Evolutionary conservation across 495 filamentous ascomycete genomes (phyloP).

Genomic region (Aspergillus haitiensis): DNA sequence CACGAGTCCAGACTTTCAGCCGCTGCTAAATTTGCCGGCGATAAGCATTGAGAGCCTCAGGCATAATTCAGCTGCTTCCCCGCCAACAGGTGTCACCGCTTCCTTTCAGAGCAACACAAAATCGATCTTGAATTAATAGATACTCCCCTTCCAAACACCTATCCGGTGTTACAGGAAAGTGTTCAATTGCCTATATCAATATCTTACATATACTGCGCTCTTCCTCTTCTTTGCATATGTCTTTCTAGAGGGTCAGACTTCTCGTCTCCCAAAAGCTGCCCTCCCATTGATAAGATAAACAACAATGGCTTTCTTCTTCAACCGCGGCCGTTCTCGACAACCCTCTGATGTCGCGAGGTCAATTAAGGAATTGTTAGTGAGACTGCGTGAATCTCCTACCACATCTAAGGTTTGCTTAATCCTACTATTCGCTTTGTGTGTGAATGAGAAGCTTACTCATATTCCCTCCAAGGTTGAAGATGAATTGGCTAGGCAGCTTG

Average conservation of each 20-base stretch:
- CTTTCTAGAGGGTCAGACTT: neutral
- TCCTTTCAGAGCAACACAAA: conserved; percentile 15
- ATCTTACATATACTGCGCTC: conserved; percentile 2
- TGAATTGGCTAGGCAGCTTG: conserved; percentile 72
- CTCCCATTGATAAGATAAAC: conserved; percentile 19
- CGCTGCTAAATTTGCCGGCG: conserved; percentile 11
- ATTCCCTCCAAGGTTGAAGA: conserved; percentile 58
- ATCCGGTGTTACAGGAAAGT: neutral
- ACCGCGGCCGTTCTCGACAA: conserved; percentile 56
- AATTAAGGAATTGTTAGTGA: conserved; percentile 56
- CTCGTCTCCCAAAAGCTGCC: conserved; percentile 12
- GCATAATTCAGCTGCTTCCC: conserved; percentile 22
- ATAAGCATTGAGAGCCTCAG: conserved; percentile 18
- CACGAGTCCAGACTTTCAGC: conserved; percentile 17
- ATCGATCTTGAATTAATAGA: conserved; percentile 7
- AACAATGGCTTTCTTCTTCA: conserved; percentile 90
- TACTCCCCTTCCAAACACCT: conserved; percentile 5
- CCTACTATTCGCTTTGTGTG: neutral
- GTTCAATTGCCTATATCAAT: neutral
- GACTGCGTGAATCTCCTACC: conserved; percentile 46
- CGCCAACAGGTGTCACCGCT: conserved; percentile 30
- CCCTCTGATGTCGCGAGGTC: conserved; percentile 58
- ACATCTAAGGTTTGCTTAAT: conserved; percentile 45
- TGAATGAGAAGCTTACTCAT: conserved; percentile 36
- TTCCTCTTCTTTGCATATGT: neutral